Percentiles rank a stretch among this genome's conserved stretches.
Conservation (phyloP, 768 basidiomycete genomes). For the Kwoniella dejecticola region DNA sequence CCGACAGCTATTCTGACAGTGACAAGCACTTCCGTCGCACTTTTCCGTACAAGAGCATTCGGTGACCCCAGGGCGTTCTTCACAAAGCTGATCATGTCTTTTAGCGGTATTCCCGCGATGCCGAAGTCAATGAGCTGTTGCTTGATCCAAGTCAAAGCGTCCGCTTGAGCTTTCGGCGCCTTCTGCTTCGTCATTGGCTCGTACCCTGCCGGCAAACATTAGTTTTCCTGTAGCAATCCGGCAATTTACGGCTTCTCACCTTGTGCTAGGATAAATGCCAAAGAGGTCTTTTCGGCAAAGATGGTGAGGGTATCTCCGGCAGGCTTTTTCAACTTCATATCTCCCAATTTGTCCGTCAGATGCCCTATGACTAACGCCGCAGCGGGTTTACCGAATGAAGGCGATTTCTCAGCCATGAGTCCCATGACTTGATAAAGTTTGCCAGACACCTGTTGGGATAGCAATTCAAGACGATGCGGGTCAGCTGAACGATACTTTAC, state of each 20-base stretch:
- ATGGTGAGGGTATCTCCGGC: slow-evolving; percentile 80
- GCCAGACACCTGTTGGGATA: slow-evolving; percentile 69
- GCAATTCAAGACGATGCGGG: background rate
- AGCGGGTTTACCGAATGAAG: slow-evolving; percentile 82
- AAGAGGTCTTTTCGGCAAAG: slow-evolving; percentile 87
- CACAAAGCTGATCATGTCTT: slow-evolving; percentile 84
- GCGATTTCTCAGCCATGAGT: slow-evolving; percentile 72
- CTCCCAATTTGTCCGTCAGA: slow-evolving; percentile 90
- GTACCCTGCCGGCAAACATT: slow-evolving; percentile 65
- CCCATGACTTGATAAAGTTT: slow-evolving; percentile 80
- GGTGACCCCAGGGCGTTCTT: slow-evolving; percentile 86
- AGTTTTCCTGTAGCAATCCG: no score
- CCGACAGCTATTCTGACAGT: slow-evolving; percentile 91
- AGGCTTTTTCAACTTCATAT: slow-evolving; percentile 94
- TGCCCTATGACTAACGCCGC: slow-evolving; percentile 77
- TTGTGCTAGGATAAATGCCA: slow-evolving; percentile 91
- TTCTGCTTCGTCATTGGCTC: slow-evolving; percentile 93
- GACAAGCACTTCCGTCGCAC: slow-evolving; percentile 87
- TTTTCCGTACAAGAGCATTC: slow-evolving; percentile 88
- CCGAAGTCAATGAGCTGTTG: slow-evolving; percentile 86
- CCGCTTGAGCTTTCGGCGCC: slow-evolving; percentile 93
- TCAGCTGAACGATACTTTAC: no score
- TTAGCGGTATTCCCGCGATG: slow-evolving; percentile 77
- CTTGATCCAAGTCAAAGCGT: slow-evolving; percentile 86
- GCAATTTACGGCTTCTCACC: no score